Conservation (phyloP, 805 yeast species). For the Saturnispora sanitii region DNA sequence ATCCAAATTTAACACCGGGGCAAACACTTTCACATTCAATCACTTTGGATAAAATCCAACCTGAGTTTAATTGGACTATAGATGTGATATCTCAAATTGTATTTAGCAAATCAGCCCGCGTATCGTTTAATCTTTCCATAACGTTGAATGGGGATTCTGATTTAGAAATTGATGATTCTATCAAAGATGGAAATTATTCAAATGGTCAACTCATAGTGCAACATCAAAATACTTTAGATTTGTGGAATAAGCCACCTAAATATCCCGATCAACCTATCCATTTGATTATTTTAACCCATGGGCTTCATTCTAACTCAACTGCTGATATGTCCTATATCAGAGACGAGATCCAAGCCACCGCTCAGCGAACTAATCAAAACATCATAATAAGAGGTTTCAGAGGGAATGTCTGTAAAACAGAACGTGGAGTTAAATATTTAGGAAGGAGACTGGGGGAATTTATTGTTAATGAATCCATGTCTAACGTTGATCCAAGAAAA, state of each 20-base stretch:
- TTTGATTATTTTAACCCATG: slow-evolving; percentile 81
- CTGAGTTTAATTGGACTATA: slow-evolving; percentile 60
- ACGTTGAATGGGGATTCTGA: slow-evolving; percentile 34
- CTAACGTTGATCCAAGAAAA: slow-evolving; percentile 7
- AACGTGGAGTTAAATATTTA: slow-evolving; percentile 72
- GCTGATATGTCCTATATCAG: slow-evolving; percentile 86
- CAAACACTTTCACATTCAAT: slow-evolving; percentile 52
- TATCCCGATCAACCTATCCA: slow-evolving; percentile 52
- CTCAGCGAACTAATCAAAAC: slow-evolving; percentile 38
- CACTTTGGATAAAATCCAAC: slow-evolving; percentile 52
- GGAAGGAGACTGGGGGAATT: slow-evolving; percentile 77
- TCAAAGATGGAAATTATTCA: slow-evolving; percentile 16
- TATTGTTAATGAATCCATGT: slow-evolving; percentile 42
- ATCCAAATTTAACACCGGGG: slow-evolving; percentile 63
- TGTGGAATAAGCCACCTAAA: slow-evolving; percentile 68
- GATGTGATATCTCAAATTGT: slow-evolving; percentile 77
- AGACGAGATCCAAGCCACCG: slow-evolving; percentile 54
- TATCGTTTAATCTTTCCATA: slow-evolving; percentile 55
- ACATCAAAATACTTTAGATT: slow-evolving; percentile 48
- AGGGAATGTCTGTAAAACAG: slow-evolving; percentile 82
- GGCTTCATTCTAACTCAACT: slow-evolving; percentile 80
- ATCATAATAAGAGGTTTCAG: slow-evolving; percentile 73
- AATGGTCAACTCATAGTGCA: slow-evolving; percentile 32
- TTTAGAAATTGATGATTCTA: slow-evolving; percentile 20
- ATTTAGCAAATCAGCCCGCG: slow-evolving; percentile 57